A percentile compares a stretch with the other conserved stretches of the same genome.
phyloP scores from a whole-genome alignment of 2,329 filamentous ascomycete genomes.

The Exophiala lecanii-corni region DNA sequence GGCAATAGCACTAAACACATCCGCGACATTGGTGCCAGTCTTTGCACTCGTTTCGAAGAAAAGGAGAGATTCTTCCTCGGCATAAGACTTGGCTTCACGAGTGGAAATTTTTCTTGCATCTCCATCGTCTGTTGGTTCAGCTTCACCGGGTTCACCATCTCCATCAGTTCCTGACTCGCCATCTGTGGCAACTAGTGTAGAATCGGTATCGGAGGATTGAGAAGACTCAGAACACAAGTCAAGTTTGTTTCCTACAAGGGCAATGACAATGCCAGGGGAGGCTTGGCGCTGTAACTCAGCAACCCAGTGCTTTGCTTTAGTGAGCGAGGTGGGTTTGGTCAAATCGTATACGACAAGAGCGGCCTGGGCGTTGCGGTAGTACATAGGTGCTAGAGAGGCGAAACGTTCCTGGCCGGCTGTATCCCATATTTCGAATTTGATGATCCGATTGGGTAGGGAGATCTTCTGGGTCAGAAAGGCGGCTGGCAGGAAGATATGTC shows the following conservation, averaged over 20 bases:
- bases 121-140: constrained; percentile 58
- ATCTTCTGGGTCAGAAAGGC: constrained; percentile 99
- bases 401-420: constrained; percentile 97
- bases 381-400: constrained; percentile 94
- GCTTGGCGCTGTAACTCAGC: constrained; percentile 95
- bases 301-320: constrained; percentile 98
- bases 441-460: constrained; percentile 80
- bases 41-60: constrained; percentile 99
- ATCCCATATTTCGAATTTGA: constrained; percentile 97
- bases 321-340: constrained; percentile 89
- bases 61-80: constrained; percentile 85
- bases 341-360: constrained; percentile 98
- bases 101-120: constrained; percentile 84
- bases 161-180: constrained; percentile 40
- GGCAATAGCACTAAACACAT: constrained; percentile 96
- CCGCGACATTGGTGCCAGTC: constrained; percentile 87
- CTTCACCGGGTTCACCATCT: constrained; percentile 39
- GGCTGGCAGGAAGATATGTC: constrained; percentile 49
- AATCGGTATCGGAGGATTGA: constrained; percentile 40
- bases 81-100: constrained; percentile 88
- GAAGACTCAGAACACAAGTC: constrained; percentile 66
- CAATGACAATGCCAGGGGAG: constrained; percentile 92
- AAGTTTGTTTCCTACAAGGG: constrained; percentile 93
- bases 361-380: constrained; percentile 97
- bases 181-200: constrained; percentile 32